Base-by-base conservation (phyloP, 805 yeast genomes). In the Zygotorulaspora sp. region DNA sequence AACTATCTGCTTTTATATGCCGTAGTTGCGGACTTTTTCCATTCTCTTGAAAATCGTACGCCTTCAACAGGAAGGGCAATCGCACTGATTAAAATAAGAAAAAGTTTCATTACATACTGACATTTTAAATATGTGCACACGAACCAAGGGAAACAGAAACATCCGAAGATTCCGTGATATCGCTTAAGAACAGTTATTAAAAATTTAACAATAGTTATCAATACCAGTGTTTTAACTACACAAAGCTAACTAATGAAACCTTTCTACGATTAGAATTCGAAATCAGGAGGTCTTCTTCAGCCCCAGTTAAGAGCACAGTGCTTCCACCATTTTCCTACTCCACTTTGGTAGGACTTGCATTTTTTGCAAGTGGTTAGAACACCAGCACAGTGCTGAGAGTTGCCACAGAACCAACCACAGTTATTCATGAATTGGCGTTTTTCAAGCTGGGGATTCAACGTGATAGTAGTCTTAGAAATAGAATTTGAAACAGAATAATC, bases 321-420 rank as follows among this genome's bases (percentile, higher is more conserved):
- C 30, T 26, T 26, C 30, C 30, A 26, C 30, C 30, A 26, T 26
- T 26, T 26, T 12, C 30, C 30, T 14, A n/a, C 17, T n/a, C 30
- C 30, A 26, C 30, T 26, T 12, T 26, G 17, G 17, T 26, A 26
- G 14, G 30, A 26, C 30, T 26, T 26, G 17, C 30, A 26, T 14
- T 26, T 26, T 12, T 26, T 26, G 17, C 30, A 26, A 26, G 17
- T 26, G 14, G 30, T 26, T 26, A 26, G 9, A 14, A 14, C 17
- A 14, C 30, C 17, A 26, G 17, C 12, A 14, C 30, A 26, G 14
- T 26, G 30, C 14, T 10, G 11, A 26, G 17, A 12, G 14, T 26
- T 26, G 11, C 30, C 30, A 14, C 30, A 26, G 30, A 26, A 26
- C 30, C 30, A 26, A 26, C 30, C 30, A 14, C 30, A 26, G 30